Evolutionary conservation across 306 rosid species (phyloP).

Genomic region (Vicia faba): DNA sequence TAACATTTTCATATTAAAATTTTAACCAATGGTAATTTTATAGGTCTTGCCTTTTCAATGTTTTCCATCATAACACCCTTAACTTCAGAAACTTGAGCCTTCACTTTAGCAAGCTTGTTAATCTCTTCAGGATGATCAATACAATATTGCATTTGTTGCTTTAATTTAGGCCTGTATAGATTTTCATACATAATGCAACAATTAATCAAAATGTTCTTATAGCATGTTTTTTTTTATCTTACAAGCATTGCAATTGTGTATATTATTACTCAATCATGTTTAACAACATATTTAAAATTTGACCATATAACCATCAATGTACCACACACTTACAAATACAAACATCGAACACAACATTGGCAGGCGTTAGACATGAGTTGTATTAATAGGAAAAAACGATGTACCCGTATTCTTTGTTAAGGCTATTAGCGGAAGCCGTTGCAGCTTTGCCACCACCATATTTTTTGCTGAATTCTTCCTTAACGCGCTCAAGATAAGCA

Average conservation of each 20-base stretch:
- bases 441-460: slow-evolving; percentile 89
- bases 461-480: slow-evolving; percentile 82
- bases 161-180: slow-evolving; percentile 67
- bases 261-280: not conserved
- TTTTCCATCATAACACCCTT: slow-evolving; percentile 99
- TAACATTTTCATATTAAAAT: not conserved
- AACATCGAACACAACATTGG: too few species aligned
- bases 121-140: slow-evolving; percentile 97
- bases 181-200: not conserved
- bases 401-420: slow-evolving; percentile 90
- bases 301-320: too few species aligned
- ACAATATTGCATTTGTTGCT: slow-evolving; percentile 94
- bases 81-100: slow-evolving; percentile 97
- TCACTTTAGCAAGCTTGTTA: slow-evolving; percentile 92
- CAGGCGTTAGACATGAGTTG: too few species aligned
- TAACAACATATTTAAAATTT: too few species aligned
- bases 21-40: not conserved
- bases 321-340: too few species aligned
- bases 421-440: slow-evolving; percentile 63
- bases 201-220: not conserved
- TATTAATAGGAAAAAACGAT: not conserved
- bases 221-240: not conserved
- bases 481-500: slow-evolving; percentile 79
- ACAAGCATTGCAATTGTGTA: not conserved
- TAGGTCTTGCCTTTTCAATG: slow-evolving; percentile 72